Evolutionary conservation across 805 yeast genomes (phyloP), one percentile per base, ranked within the genome.

Genomic region (Starmerella geochares): DNA sequence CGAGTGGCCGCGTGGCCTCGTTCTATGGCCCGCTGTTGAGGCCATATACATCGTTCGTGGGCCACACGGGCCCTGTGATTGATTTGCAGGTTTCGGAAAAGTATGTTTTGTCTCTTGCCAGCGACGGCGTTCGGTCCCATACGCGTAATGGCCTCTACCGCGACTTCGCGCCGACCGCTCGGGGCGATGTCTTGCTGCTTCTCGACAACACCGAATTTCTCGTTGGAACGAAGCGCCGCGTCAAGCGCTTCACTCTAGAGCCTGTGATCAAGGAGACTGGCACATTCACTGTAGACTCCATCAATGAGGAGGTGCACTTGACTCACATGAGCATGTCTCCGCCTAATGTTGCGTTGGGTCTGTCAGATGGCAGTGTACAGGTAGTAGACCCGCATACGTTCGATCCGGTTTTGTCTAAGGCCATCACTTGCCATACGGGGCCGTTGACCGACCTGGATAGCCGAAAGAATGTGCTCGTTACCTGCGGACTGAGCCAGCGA

Each of bases 401-500:
- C 33, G 63, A 65, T 43, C 47, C 53, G 2, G 40, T 50, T 3
- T 38, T 56, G 3, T 20, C 51, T 16, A 50, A 43, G 23, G 48
- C 53, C 4, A 37, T 55, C 11, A 54, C 56, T 4, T 65, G 71
- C 19, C 72, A 68, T 46, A 54, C 66, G 3, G 71, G 71, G 2
- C 62, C 68, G 3, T 51, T 70, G 11, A 64, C 70, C 2, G 71
- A 67, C 41, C 49, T 70, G 28, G 71, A 68, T 42, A 58, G 67
- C 37, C 62, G 64, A 13, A 68, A 65, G 33, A 62, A 65, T 46
- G 55, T 58, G 7, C 48, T 66, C n/a, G 63, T 86, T 16, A 82
- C 95, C 0, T 86, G 94, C 50, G 96, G 96, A 0, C 54, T 54
- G 19, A 80, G 79, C 55, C 78, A 88, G 0, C 67, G 78, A 21